These are phyloP conservation scores for Xerocomus brunneocitrinus DNA, from an alignment of 768 basidiomycete genomes.

Conservation along the genomic window DNA sequence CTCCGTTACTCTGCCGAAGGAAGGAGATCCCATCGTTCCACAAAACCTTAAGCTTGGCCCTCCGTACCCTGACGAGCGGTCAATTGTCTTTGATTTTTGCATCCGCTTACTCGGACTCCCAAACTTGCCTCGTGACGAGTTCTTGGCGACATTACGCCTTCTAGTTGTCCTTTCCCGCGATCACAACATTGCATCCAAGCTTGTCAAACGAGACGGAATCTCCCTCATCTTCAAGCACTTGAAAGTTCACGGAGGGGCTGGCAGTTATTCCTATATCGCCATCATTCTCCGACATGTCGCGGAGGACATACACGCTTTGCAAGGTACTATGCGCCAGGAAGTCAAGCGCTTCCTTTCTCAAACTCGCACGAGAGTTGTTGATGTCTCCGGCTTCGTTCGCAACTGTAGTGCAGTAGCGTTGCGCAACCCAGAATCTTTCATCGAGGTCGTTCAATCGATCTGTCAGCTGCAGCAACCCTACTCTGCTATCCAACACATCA, in stretches of 20 bases:
- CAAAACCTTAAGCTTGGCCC: constrained; percentile 58
- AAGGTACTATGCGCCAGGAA: constrained; percentile 74
- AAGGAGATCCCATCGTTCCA: constrained; percentile 55
- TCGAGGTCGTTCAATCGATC: constrained; percentile 63
- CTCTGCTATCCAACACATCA: constrained; percentile 52
- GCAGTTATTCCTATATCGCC: constrained; percentile 78
- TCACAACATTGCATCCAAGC: constrained; percentile 54
- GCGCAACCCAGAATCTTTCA: constrained; percentile 73
- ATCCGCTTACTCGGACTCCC: constrained; percentile 63
- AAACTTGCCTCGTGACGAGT: constrained; percentile 70
- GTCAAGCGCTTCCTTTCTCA: constrained; percentile 77
- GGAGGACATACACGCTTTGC: constrained; percentile 66
- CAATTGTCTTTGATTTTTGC: constrained; percentile 71
- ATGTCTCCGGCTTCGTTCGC: constrained; percentile 68
- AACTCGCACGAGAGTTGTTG: constrained; percentile 63
- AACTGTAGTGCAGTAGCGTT: constrained; percentile 75
- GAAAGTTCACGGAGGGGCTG: constrained; percentile 49
- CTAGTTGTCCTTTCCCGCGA: constrained; percentile 83
- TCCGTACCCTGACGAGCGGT: constrained; percentile 53
- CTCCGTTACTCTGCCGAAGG: constrained; percentile 60
- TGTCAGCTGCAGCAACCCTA: constrained; percentile 72
- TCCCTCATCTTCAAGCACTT: constrained; percentile 61
- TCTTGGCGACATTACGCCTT: constrained; percentile 76
- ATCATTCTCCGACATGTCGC: constrained; percentile 90
- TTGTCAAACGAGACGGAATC: constrained; percentile 66